These are phyloP conservation scores for Cryptococcus floricola DNA, from an alignment of 1,284 basidiomycete species.

Conservation along the genomic window DNA sequence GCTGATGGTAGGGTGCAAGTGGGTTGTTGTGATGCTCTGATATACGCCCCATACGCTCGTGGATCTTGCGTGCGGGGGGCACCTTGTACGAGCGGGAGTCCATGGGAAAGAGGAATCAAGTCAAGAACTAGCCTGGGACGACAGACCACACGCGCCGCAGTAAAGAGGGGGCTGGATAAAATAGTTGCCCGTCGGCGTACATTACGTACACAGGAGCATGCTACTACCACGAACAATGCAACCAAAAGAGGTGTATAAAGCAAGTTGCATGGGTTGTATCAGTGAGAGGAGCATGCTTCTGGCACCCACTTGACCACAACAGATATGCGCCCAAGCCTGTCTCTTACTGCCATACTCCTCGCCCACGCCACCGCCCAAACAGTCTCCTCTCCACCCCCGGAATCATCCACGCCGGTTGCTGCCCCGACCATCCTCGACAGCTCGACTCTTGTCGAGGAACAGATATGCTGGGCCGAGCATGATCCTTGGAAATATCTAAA, in stretches of 20 bases:
- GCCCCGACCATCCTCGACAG: background rate
- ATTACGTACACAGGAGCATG: background rate
- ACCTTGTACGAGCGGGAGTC: constrained; percentile 15
- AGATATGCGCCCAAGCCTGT: constrained; percentile 3
- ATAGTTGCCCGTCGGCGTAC: background rate
- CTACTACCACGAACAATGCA: background rate
- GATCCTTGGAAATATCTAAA: constrained; percentile 14
- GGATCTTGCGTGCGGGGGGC: constrained; percentile 12
- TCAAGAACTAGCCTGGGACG: background rate
- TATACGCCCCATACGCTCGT: constrained; percentile 15
- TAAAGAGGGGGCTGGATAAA: background rate
- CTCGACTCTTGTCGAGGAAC: background rate
- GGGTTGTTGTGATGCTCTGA: constrained; percentile 6
- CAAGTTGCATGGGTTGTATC: no score
- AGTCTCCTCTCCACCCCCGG: constrained; percentile 1
- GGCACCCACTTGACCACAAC: background rate
- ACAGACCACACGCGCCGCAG: background rate
- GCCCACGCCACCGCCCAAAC: constrained; percentile 4
- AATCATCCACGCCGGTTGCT: background rate
- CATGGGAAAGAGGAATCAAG: background rate
- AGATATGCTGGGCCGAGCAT: constrained; percentile 12
- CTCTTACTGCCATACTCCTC: constrained; percentile 2
- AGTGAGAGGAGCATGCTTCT: background rate
- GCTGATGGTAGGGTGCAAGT: background rate
- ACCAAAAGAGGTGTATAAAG: no score